Evolutionary conservation across 768 basidiomycete genomes (phyloP).

Genomic region (Tricholomella constricta): DNA sequence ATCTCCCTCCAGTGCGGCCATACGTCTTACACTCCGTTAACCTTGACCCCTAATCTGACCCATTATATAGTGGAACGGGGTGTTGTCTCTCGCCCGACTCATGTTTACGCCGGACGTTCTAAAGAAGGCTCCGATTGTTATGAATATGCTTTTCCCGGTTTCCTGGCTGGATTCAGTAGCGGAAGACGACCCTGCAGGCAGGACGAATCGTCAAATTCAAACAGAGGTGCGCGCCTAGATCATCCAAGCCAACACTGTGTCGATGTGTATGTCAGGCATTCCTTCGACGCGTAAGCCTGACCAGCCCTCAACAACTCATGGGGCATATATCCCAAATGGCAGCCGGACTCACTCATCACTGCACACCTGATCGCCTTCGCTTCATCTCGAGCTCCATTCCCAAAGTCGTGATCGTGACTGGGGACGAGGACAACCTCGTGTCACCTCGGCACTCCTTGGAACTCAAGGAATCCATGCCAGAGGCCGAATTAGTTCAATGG

Average conservation of each 20-base stretch:
- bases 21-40: not conserved
- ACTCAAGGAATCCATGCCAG: conserved; percentile 62
- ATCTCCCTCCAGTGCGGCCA: conserved; percentile 61
- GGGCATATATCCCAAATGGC: conserved; percentile 75
- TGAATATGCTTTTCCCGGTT: conserved; percentile 60
- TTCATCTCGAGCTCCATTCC: conserved; percentile 57
- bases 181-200: conserved; percentile 52
- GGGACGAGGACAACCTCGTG: conserved; percentile 65
- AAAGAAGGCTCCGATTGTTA: conserved; percentile 48
- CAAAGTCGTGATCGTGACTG: conserved; percentile 69
- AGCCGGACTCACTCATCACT: conserved; percentile 65
- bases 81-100: conserved; percentile 35
- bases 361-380: conserved; percentile 48
- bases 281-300: conserved; percentile 46
- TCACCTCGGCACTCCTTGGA: conserved; percentile 48
- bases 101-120: conserved; percentile 47
- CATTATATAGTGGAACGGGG: conserved; percentile 39
- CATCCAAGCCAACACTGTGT: not conserved
- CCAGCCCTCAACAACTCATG: conserved; percentile 57
- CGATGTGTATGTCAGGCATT: conserved; percentile 37
- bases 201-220: conserved; percentile 68
- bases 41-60: not conserved
- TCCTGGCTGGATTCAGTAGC: conserved; percentile 62
- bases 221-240: conserved; percentile 41
- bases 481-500: conserved; percentile 59